A percentile compares a stretch with the other conserved stretches of the same genome.
Evolutionary conservation across 1,284 basidiomycete genomes (phyloP).

Genomic region (Malassezia sp.): DNA sequence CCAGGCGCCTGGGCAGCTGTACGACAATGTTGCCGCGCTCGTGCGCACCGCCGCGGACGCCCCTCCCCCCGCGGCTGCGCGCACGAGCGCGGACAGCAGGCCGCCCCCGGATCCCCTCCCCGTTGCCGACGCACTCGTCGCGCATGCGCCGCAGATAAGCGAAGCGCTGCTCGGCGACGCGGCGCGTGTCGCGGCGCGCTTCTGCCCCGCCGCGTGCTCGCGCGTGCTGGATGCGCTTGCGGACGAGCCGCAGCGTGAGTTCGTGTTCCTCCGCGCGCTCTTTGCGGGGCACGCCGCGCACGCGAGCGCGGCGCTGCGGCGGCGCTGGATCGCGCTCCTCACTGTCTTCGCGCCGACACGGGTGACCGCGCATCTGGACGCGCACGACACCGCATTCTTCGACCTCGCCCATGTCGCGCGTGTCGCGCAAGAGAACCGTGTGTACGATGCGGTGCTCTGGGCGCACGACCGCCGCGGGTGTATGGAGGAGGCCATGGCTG

Average conservation of each 20-base stretch:
- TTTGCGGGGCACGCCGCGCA: conserved; percentile 52
- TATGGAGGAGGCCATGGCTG: conserved; percentile 51
- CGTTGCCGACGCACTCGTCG: too few relatives aligned
- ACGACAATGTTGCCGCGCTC: conserved; percentile 58
- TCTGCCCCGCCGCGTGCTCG: conserved; percentile 55
- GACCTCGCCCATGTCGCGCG: conserved; percentile 56
- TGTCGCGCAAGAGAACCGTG: conserved; percentile 58
- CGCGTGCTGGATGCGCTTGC: conserved; percentile 46
- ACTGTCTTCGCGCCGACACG: conserved; percentile 54
- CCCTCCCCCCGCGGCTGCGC: too few relatives aligned
- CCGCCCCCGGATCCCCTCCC: too few relatives aligned
- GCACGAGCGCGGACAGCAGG: too few relatives aligned
- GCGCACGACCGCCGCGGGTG: conserved; percentile 59
- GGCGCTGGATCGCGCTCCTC: conserved; percentile 10
- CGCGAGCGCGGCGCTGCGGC: conserved; percentile 11
- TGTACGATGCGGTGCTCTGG: conserved; percentile 75
- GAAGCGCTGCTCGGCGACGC: conserved; percentile 20
- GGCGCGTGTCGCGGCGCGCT: conserved; percentile 63
- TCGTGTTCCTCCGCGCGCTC: conserved; percentile 67
- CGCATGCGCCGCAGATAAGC: too few relatives aligned
- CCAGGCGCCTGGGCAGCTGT: conserved; percentile 49
- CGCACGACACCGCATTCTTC: conserved; percentile 54
- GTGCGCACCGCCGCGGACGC: conserved; percentile 50
- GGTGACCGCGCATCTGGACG: conserved; percentile 60
- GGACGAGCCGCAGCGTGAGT: conserved; percentile 54